These are phyloP conservation scores for Buxus sempervirens DNA, from an alignment of 164 flowering plant genomes.

Conservation along the genomic window DNA sequence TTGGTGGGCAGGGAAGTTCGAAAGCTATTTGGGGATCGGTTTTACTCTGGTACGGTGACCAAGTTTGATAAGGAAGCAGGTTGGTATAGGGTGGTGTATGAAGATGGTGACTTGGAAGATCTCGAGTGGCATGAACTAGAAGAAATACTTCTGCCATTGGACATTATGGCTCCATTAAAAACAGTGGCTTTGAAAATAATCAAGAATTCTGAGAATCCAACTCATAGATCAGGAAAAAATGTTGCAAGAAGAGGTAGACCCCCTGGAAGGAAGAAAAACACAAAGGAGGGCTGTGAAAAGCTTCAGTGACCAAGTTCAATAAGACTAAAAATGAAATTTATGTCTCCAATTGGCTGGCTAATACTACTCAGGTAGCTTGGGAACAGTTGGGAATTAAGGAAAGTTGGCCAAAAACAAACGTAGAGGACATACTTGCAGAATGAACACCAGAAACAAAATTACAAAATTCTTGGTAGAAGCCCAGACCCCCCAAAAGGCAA, in stretches of 20 bases:
- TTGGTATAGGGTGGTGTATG: conserved; percentile 84
- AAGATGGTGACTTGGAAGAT: conserved; percentile 90
- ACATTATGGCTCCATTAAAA: conserved; percentile 56
- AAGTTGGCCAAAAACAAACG: no score
- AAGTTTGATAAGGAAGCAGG: conserved; percentile 64
- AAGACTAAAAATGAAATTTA: background rate
- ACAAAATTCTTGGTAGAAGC: no score
- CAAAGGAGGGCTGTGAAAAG: background rate
- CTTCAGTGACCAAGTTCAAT: background rate
- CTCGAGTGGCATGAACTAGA: conserved; percentile 75
- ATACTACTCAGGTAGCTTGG: background rate
- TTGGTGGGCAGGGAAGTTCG: conserved; percentile 72
- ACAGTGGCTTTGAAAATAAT: conserved; percentile 47
- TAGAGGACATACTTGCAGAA: no score
- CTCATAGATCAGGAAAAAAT: conserved; percentile 17
- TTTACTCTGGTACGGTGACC: conserved; percentile 52
- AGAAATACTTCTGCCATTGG: conserved; percentile 64
- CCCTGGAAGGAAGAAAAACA: background rate
- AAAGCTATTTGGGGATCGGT: conserved; percentile 53
- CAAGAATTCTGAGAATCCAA: conserved; percentile 36
- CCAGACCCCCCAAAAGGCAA: no score
- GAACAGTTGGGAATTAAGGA: no score
- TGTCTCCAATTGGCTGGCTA: background rate
- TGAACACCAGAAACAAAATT: no score
- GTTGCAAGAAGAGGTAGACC: background rate